These are phyloP conservation scores for Isoetes engelmannii DNA, from an alignment of 83 land plant species.

Conservation along the genomic window DNA sequence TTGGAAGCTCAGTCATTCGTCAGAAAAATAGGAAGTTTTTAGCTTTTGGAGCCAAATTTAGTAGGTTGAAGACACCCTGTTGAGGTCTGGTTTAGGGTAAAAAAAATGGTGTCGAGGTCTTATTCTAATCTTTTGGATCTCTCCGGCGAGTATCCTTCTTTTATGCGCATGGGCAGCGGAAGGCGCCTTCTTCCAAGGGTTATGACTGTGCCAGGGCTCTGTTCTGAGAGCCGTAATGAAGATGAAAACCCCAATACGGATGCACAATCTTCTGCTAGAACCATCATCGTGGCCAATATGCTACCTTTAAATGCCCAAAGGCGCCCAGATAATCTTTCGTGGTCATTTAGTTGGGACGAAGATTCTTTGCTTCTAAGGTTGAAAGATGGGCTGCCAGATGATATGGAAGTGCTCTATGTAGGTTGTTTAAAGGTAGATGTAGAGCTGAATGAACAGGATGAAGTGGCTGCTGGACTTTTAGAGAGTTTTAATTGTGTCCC, in stretches of 20 bases:
- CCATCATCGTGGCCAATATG: neutral
- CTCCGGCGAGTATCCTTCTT: neutral
- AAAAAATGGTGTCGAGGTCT: slow-evolving; percentile 1
- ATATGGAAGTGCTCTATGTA: slow-evolving; percentile 3
- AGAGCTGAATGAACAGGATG: neutral
- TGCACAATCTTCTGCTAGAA: neutral
- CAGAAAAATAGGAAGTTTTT: too few relatives aligned
- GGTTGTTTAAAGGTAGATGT: slow-evolving; percentile 2
- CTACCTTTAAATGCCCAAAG: neutral
- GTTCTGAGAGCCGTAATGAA: neutral
- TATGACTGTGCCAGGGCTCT: neutral
- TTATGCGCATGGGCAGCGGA: neutral
- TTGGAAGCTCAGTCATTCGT: too few relatives aligned
- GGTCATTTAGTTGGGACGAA: slow-evolving; percentile 3
- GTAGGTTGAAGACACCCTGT: neutral
- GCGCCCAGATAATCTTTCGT: neutral
- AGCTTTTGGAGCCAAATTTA: too few relatives aligned
- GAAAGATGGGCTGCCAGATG: slow-evolving; percentile 1
- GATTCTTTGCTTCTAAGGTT: neutral
- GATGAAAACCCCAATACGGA: neutral
- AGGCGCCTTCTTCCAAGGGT: neutral
- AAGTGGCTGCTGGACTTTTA: neutral
- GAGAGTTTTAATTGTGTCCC: slow-evolving; percentile 1
- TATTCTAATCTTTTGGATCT: neutral
- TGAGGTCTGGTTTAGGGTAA: neutral